Conservation (phyloP, 208 protist genomes). For the Kentomonas sorsogonicus region DNA sequence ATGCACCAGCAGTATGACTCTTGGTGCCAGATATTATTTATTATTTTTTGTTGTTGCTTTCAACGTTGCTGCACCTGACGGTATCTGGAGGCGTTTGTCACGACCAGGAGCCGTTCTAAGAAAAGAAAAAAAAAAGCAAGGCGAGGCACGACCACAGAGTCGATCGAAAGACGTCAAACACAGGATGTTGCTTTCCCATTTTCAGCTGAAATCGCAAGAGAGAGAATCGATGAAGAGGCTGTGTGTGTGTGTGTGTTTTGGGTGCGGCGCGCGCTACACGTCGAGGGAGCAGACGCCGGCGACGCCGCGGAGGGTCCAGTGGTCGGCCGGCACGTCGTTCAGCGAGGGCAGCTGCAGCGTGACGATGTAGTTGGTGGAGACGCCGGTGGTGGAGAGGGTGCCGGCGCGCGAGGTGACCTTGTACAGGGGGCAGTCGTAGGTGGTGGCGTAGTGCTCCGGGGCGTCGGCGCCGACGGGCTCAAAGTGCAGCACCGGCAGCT, state of each 20-base stretch:
- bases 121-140: too few species aligned
- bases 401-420: constrained; percentile 88
- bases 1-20: neutral
- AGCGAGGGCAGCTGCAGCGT: constrained; percentile 66
- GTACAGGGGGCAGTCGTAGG: constrained; percentile 90
- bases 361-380: constrained; percentile 90
- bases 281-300: constrained; percentile 88
- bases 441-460: neutral
- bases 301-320: constrained; percentile 91
- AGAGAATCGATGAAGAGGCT: neutral
- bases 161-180: too few species aligned
- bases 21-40: neutral
- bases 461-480: constrained; percentile 51
- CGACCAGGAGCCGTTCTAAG: too few species aligned
- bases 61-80: too few species aligned
- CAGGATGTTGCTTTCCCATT: too few species aligned
- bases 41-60: neutral
- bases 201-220: too few species aligned
- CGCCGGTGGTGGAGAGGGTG: constrained; percentile 83
- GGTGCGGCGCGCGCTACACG: constrained; percentile 27
- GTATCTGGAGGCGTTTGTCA: too few species aligned
- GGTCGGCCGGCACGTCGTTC: constrained; percentile 44
- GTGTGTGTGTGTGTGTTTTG: neutral
- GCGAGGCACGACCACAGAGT: too few species aligned
- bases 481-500: constrained; percentile 85